Percentiles rank a stretch among this genome's conserved stretches.
These are phyloP conservation scores for Mesotaenium endlicherianum DNA, from an alignment of 139 green algal species.

Conservation along the genomic window DNA sequence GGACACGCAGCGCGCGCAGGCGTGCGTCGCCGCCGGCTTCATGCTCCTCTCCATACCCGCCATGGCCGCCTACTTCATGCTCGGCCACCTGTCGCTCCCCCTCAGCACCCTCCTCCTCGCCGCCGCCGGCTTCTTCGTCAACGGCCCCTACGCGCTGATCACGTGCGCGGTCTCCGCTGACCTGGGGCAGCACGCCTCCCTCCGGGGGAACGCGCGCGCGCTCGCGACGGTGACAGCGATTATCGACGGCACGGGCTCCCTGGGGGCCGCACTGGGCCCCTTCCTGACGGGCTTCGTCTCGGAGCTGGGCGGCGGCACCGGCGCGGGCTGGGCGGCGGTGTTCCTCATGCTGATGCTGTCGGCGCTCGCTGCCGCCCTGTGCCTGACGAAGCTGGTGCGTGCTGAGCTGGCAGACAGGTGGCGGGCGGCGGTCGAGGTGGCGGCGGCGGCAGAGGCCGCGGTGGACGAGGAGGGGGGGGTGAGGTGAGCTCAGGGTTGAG, in stretches of 20 bases:
- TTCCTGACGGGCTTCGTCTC: constrained; percentile 85
- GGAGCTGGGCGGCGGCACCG: constrained; percentile 47
- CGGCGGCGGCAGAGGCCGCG: background rate
- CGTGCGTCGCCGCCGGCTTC: constrained; percentile 73
- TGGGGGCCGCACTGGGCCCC: constrained; percentile 89
- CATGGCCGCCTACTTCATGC: constrained; percentile 78
- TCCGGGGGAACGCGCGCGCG: constrained; percentile 80
- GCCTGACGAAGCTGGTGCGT: constrained; percentile 5
- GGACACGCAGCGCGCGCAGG: constrained; percentile 69
- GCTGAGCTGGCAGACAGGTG: no score
- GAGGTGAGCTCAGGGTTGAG: no score
- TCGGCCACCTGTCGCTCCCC: constrained; percentile 55
- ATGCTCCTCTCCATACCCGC: constrained; percentile 76
- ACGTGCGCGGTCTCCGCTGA: constrained; percentile 93
- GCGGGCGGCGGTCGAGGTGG: background rate
- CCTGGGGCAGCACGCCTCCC: constrained; percentile 83
- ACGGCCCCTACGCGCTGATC: constrained; percentile 95
- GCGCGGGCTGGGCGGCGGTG: constrained; percentile 20
- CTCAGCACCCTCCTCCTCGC: constrained; percentile 85
- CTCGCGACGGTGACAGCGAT: constrained; percentile 95
- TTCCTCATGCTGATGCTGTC: constrained; percentile 45
- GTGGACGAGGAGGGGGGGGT: background rate
- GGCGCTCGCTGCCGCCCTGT: constrained; percentile 20
- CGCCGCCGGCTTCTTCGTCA: constrained; percentile 86
- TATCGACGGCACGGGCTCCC: constrained; percentile 91